phyloP scores from a whole-genome alignment of 345 rosid species.

The Salix viminalis region DNA sequence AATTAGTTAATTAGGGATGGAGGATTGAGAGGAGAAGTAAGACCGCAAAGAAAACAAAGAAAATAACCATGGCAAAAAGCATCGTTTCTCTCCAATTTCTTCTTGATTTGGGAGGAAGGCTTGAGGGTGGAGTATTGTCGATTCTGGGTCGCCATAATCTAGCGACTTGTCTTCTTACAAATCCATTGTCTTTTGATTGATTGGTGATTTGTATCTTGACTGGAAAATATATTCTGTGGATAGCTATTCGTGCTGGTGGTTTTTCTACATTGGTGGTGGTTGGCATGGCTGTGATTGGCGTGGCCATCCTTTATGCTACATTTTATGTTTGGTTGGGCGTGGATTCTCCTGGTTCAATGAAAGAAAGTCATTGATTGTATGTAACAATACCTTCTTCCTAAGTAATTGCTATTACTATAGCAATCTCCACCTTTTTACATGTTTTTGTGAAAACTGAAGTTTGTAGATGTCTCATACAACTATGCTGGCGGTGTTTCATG shows the following conservation, averaged over 20 bases:
- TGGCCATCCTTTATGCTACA: constrained; percentile 86
- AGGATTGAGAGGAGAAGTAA: too few relatives aligned
- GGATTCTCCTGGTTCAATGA: constrained; percentile 77
- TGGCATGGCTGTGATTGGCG: constrained; percentile 97
- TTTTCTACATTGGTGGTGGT: constrained; percentile 97
- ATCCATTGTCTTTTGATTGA: constrained; percentile 12
- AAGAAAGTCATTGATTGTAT: constrained; percentile 69
- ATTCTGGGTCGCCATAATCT: too few relatives aligned
- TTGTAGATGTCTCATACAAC: background rate
- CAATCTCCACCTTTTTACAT: background rate
- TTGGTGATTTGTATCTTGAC: constrained; percentile 25
- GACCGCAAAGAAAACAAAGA: too few relatives aligned
- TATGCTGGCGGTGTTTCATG: constrained; percentile 10
- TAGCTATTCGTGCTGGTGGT: constrained; percentile 98
- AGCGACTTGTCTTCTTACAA: background rate
- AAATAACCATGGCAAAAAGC: too few relatives aligned
- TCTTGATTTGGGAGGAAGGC: background rate
- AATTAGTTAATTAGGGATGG: too few relatives aligned
- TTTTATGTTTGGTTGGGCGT: constrained; percentile 94
- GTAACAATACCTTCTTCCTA: constrained; percentile 32
- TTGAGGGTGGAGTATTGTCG: too few relatives aligned
- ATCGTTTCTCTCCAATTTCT: background rate
- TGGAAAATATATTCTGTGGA: constrained; percentile 38
- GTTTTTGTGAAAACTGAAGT: background rate
- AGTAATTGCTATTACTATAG: background rate